Percentiles rank a stretch among this genome's conserved stretches.
These are phyloP conservation scores for Fusarium abutilonis DNA, from an alignment of 2,329 filamentous ascomycete genomes.

Conservation along the genomic window DNA sequence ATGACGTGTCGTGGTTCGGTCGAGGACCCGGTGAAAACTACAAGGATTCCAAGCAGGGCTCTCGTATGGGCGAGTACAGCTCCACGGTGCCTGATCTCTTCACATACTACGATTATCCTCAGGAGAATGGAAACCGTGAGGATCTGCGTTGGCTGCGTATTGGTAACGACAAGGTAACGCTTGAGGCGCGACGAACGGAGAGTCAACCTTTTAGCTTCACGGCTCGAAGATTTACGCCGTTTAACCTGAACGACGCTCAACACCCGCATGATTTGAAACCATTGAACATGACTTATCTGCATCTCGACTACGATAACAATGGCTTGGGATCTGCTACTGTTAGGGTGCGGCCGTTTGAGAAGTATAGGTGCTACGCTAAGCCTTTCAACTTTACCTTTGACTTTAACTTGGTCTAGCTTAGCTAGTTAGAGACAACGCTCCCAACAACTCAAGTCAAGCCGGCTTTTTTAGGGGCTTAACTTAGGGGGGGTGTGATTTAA, in stretches of 20 bases:
- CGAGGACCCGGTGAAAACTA: conserved; percentile 23
- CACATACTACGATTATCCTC: conserved; percentile 24
- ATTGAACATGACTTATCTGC: conserved; percentile 14
- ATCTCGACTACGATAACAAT: conserved; percentile 26
- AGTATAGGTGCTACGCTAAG: conserved; percentile 19
- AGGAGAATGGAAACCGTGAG: conserved; percentile 23
- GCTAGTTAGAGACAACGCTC: no score
- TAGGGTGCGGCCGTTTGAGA: conserved; percentile 17
- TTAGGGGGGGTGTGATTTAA: no score
- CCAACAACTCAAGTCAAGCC: no score
- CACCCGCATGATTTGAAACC: conserved; percentile 25
- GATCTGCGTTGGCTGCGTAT: conserved; percentile 17
- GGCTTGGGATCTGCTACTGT: conserved; percentile 19
- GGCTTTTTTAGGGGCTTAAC: no score
- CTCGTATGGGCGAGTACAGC: conserved; percentile 5
- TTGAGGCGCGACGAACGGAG: conserved; percentile 3
- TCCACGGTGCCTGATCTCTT: not conserved
- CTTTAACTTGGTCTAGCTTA: conserved; percentile 12
- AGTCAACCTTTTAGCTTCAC: conserved; percentile 20
- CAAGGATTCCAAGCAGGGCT: conserved; percentile 24
- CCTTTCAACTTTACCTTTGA: conserved; percentile 22
- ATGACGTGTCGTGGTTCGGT: conserved; percentile 20
- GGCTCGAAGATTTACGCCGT: conserved; percentile 16
- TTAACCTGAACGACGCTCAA: conserved; percentile 14
- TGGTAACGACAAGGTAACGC: not conserved